Conservation (phyloP, 805 yeast species). For the Candida stauntonica region DNA sequence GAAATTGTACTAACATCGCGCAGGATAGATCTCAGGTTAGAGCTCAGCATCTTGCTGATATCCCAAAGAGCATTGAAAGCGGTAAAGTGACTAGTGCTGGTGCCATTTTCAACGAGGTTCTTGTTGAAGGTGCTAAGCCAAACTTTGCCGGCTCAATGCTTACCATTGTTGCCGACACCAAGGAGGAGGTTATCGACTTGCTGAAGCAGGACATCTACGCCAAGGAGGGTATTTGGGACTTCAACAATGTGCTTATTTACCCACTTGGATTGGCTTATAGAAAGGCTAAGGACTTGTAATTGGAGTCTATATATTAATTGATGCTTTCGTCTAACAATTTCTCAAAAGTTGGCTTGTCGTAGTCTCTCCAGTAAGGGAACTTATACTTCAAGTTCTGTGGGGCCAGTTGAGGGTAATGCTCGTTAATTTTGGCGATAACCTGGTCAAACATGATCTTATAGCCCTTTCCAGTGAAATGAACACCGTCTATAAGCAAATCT, state of each 20-base stretch:
- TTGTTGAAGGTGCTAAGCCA: conserved; percentile 36
- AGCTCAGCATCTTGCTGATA: conserved; percentile 46
- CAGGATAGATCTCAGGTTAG: conserved; percentile 49
- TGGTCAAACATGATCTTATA: conserved; percentile 47
- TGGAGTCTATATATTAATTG: neutral
- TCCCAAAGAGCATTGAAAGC: conserved; percentile 38
- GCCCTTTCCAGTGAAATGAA: conserved; percentile 55
- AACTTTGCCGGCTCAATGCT: conserved; percentile 66
- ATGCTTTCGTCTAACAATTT: conserved; percentile 4
- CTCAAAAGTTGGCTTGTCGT: conserved; percentile 19
- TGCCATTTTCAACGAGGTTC: conserved; percentile 45
- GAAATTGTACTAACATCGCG: too few species aligned
- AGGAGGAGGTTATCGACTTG: conserved; percentile 60
- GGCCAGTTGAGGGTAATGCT: conserved; percentile 42
- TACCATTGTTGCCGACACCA: conserved; percentile 58
- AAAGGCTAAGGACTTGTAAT: conserved; percentile 30
- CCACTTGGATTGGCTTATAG: conserved; percentile 50
- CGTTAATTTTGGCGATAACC: conserved; percentile 35
- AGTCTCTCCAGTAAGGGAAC: conserved; percentile 40
- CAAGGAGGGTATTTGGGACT: conserved; percentile 71
- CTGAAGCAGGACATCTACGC: conserved; percentile 61
- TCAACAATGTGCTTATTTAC: conserved; percentile 53
- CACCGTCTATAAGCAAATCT: conserved; percentile 46
- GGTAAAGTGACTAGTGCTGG: conserved; percentile 48
- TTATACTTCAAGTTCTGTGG: conserved; percentile 37